Base-by-base conservation (phyloP, 495 filamentous ascomycete species). In the Aspergillus bertholletiae region DNA sequence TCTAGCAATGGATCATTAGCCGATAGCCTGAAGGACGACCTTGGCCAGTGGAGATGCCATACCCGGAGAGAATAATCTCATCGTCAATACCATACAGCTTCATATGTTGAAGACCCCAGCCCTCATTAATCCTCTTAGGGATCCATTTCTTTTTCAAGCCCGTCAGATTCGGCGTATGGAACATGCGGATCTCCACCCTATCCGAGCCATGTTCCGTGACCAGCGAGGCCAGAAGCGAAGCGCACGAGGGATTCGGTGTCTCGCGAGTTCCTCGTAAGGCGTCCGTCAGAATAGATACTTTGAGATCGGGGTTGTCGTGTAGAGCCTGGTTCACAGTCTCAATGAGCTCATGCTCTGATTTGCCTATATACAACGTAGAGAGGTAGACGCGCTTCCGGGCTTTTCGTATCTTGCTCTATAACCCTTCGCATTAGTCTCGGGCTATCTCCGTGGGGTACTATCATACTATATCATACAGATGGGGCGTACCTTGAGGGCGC, bases 81-180 rank as follows among this genome's bases (percentile, higher is more conserved):
- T 97, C 92, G 56, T 99, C 94, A 39, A 96, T 72, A 0, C 95
- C 94, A 60, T 99, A 99, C 0, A 99, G 80, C 78, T 99, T 99
- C 90, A 99, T 99, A 65, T 99, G 94, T 65, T 99, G 94, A 40
- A 99, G 73, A 13, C 94, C 94, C 93, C 94, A 99, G 32, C 94
- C 94, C 68, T 99, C 94, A 61, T 99, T 99, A 64, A 97, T 90
- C 9, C 94, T 81, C 57, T 84, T 86, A 2, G 94, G 94, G 40
- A 97, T 80, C 59, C 88, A 67, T 60, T 82, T 84, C 75, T 97
- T 97, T 44, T 85, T 82, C 41, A 92, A 57, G 0, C 94, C 95
- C 0, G 88, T 96, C 26, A 99, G 72, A 59, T 97, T 99, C 2
- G 94, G 95, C 1, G 95, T 97, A 71, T 99, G 94, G 69, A 92